Percentiles rank a stretch among this genome's conserved stretches.
These are phyloP conservation scores for Achaetomium macrosporum DNA, from an alignment of 2,329 filamentous ascomycete species.

Conservation along the genomic window DNA sequence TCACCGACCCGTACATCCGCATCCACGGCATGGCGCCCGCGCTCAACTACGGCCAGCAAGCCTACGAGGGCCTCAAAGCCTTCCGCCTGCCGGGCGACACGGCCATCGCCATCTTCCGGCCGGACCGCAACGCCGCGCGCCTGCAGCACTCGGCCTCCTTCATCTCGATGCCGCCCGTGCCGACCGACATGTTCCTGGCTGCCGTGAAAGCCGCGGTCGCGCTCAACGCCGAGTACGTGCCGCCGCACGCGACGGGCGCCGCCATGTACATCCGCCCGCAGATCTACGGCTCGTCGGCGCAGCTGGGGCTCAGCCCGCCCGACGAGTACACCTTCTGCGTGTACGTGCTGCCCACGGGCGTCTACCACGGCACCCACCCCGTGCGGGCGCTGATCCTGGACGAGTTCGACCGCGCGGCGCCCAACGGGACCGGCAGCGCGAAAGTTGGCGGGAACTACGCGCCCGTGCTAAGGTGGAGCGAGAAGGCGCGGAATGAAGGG, in stretches of 20 bases:
- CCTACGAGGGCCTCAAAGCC: conserved; percentile 97
- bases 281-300: conserved; percentile 79
- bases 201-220: conserved; percentile 76
- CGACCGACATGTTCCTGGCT: conserved; percentile 67
- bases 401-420: conserved; percentile 89
- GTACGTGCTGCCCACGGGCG: conserved; percentile 84
- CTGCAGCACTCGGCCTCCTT: conserved; percentile 80
- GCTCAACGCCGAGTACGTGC: conserved; percentile 85
- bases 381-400: conserved; percentile 87
- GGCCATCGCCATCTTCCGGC: conserved; percentile 79
- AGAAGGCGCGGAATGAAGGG: conserved; percentile 69
- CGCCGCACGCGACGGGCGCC: conserved; percentile 80
- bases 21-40: conserved; percentile 94
- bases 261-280: conserved; percentile 90
- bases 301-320: conserved; percentile 78
- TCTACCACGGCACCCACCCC: conserved; percentile 85
- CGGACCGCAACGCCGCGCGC: conserved; percentile 74
- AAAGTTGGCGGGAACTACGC: conserved; percentile 97
- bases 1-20: conserved; percentile 75
- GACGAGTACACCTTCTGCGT: conserved; percentile 91
- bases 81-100: conserved; percentile 70
- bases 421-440: conserved; percentile 81
- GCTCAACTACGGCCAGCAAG: conserved; percentile 96
- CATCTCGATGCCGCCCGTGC: conserved; percentile 77
- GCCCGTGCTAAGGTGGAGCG: conserved; percentile 81